phyloP scores from a whole-genome alignment of 2,329 filamentous ascomycete genomes.

The Hypoxylon sp. region DNA sequence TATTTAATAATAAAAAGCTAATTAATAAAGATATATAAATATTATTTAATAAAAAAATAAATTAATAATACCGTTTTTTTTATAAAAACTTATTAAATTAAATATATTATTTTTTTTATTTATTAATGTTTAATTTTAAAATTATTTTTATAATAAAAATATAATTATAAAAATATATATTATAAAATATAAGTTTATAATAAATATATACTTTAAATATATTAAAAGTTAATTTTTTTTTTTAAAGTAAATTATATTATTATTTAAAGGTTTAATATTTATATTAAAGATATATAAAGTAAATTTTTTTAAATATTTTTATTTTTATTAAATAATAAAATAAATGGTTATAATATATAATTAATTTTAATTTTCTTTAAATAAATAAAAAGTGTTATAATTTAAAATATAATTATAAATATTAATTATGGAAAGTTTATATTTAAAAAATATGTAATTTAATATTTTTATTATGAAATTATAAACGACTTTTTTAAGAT shows the following conservation, averaged over 20 bases:
- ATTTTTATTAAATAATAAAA: neutral
- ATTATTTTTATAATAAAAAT: neutral
- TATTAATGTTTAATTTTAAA: neutral
- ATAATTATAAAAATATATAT: neutral
- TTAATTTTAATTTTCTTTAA: neutral
- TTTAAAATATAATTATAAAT: neutral
- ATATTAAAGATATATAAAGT: too few relatives aligned
- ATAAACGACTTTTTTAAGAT: neutral
- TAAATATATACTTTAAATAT: neutral
- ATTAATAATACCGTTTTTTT: neutral
- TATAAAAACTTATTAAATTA: neutral
- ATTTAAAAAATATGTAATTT: neutral
- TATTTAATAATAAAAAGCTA: neutral
- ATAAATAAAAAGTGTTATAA: constrained; percentile 1
- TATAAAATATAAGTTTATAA: neutral
- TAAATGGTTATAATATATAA: neutral
- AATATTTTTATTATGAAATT: neutral
- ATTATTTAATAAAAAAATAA: neutral
- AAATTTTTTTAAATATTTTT: too few relatives aligned
- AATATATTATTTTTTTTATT: neutral
- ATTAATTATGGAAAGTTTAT: neutral
- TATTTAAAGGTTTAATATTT: too few relatives aligned
- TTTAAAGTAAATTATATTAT: neutral
- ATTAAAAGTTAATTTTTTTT: neutral
- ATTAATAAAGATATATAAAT: neutral